These are phyloP conservation scores for Paramyrothecium roridum DNA, from an alignment of 2,329 filamentous ascomycete species.

Conservation along the genomic window DNA sequence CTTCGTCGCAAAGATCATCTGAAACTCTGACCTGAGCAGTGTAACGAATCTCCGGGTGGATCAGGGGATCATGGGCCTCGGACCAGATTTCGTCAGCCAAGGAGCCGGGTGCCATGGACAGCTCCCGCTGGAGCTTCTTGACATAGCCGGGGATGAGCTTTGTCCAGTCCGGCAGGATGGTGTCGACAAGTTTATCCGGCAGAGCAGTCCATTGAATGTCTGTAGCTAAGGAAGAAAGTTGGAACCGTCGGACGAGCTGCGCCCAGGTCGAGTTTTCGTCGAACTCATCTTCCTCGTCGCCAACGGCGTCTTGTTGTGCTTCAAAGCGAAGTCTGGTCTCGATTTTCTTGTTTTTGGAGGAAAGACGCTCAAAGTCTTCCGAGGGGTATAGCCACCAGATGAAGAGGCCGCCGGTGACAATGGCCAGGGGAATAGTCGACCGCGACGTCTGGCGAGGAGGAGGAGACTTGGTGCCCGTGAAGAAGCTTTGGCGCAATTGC, in stretches of 20 bases:
- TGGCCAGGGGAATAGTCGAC: constrained; percentile 24
- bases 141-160: constrained; percentile 72
- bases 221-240: constrained; percentile 50
- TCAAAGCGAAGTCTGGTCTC: constrained; percentile 5
- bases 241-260: constrained; percentile 43
- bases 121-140: constrained; percentile 79
- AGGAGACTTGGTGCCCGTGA: constrained; percentile 14
- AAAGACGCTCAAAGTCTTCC: constrained; percentile 37
- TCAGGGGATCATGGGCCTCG: constrained; percentile 78
- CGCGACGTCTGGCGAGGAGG: constrained; percentile 5
- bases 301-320: constrained; percentile 11
- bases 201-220: constrained; percentile 53
- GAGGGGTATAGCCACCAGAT: constrained; percentile 42
- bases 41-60: constrained; percentile 84
- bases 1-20: constrained; percentile 75
- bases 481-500: constrained; percentile 13
- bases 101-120: constrained; percentile 84
- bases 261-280: constrained; percentile 41
- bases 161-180: constrained; percentile 81
- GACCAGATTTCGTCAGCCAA: constrained; percentile 91
- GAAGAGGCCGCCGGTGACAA: constrained; percentile 33
- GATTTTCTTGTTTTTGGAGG: constrained; percentile 10
- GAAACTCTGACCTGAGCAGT: constrained; percentile 82
- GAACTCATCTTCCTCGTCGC: constrained; percentile 11
- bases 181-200: constrained; percentile 61